Conservation (phyloP, 1,284 basidiomycete species). For the Apiotrichum porosum region DNA sequence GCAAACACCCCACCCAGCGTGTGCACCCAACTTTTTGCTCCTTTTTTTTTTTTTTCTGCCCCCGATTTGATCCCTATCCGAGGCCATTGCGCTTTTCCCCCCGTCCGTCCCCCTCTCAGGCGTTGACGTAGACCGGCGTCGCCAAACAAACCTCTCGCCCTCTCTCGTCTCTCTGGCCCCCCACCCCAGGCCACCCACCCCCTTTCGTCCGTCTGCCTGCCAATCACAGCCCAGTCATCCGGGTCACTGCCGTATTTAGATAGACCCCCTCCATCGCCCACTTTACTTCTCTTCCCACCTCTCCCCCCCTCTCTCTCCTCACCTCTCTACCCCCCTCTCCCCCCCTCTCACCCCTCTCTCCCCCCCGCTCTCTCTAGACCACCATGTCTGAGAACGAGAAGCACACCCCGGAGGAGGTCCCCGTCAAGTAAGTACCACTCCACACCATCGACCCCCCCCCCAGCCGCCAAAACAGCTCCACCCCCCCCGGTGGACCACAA, state of each 20-base stretch:
- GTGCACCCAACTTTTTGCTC: not conserved
- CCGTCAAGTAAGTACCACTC: slow-evolving; percentile 36
- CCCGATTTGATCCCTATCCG: not conserved
- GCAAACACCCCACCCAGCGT: no score
- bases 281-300: slow-evolving; percentile 4
- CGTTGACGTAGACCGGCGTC: slow-evolving; percentile 2
- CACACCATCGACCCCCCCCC: not conserved
- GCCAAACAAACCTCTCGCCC: not conserved
- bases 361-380: slow-evolving; percentile 5
- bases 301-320: slow-evolving; percentile 4
- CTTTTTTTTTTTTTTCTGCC: not conserved
- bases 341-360: slow-evolving; percentile 8
- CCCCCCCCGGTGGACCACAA: no score
- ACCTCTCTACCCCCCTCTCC: slow-evolving; percentile 9
- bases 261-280: slow-evolving; percentile 5
- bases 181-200: not conserved
- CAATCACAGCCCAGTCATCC: slow-evolving; percentile 12
- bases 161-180: not conserved
- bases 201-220: not conserved
- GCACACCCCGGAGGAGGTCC: slow-evolving; percentile 38
- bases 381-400: slow-evolving; percentile 43
- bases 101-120: not conserved
- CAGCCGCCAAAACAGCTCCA: not conserved
- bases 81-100: not conserved
- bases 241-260: slow-evolving; percentile 18